Evolutionary conservation across 305 asterid genomes (phyloP).

Genomic region (Rubia peregrina): DNA sequence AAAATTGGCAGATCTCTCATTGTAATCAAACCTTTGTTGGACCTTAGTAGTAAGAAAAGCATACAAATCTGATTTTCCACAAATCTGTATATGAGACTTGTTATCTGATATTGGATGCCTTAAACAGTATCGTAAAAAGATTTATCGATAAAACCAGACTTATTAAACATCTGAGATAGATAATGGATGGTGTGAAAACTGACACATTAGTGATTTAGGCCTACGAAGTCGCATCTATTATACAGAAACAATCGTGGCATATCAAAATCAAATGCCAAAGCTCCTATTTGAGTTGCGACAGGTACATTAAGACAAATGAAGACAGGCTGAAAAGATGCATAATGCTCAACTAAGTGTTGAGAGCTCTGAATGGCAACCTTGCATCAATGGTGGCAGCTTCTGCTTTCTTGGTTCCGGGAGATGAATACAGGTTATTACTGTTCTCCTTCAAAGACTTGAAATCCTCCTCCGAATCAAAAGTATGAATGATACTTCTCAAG

Average conservation of each 20-base stretch:
- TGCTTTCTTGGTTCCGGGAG: conserved; percentile 40
- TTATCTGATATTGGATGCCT: too few species aligned
- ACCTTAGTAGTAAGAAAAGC: not conserved
- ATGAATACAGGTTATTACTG: conserved; percentile 19
- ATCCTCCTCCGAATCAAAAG: conserved; percentile 26
- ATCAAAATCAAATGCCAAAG: not conserved
- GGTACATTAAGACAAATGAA: not conserved
- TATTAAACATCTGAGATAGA: not conserved
- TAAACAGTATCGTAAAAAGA: not conserved
- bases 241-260: not conserved
- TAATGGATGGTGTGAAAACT: not conserved
- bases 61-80: not conserved
- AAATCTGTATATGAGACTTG: not conserved
- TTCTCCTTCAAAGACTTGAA: conserved; percentile 53
- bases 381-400: conserved; percentile 40
- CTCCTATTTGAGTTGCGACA: not conserved
- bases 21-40: not conserved
- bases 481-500: conserved; percentile 39
- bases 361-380: conserved; percentile 63
- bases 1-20: not conserved
- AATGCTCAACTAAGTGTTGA: conserved; percentile 34
- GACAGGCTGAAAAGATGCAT: not conserved
- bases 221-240: not conserved
- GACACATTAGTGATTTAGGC: not conserved
- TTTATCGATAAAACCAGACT: not conserved